Conservation (phyloP, 225 moss, liverwort and hornwort genomes). For the Bryum argenteum region DNA sequence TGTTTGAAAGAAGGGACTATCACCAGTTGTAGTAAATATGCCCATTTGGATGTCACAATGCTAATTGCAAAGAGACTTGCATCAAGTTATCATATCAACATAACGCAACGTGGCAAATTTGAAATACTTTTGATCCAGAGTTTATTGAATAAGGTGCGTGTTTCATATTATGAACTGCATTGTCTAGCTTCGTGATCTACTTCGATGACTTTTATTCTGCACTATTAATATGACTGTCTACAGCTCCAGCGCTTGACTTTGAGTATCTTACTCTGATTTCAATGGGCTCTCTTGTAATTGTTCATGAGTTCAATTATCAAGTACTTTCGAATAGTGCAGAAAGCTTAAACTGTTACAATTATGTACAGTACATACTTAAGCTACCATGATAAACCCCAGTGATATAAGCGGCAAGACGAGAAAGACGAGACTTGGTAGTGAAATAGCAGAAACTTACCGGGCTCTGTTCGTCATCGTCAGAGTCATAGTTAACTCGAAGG, state of each 20-base stretch:
- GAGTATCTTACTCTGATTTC: background rate
- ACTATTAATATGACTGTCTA: background rate
- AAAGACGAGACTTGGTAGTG: background rate
- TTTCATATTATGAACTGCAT: background rate
- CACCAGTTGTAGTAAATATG: background rate
- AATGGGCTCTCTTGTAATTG: background rate
- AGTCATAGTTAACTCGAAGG: slow-evolving; percentile 66
- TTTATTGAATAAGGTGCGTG: background rate
- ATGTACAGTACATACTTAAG: background rate
- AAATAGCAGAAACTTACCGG: slow-evolving; percentile 32
- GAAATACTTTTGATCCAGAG: background rate
- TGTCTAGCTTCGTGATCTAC: background rate
- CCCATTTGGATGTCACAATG: too few species aligned
- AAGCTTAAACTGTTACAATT: too few species aligned
- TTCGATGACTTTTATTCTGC: background rate
- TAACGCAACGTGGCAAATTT: background rate
- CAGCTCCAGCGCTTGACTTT: background rate
- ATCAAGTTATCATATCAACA: background rate
- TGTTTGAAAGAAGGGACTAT: background rate
- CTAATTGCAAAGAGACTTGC: too few species aligned
- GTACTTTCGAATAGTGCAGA: background rate
- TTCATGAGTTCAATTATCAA: background rate
- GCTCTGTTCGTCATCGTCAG: slow-evolving; percentile 67
- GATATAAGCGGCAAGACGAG: background rate
- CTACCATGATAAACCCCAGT: background rate